These are phyloP conservation scores for Kwoniella newhampshirensis DNA, from an alignment of 768 basidiomycete species.

Conservation along the genomic window DNA sequence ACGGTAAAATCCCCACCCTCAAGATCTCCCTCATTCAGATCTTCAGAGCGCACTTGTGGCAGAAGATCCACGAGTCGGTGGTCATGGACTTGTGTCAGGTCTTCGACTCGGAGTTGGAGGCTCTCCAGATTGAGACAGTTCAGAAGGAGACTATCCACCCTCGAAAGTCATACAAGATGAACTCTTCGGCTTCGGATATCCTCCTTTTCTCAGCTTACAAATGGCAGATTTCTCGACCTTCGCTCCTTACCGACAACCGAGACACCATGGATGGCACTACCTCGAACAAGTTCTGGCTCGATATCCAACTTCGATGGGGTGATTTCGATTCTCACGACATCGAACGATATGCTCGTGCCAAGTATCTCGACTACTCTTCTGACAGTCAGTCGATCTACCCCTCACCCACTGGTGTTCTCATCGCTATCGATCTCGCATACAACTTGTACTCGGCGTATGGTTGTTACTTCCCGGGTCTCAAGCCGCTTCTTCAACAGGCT, in stretches of 20 bases:
- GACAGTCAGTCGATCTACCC: slow-evolving; percentile 99
- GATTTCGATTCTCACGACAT: slow-evolving; percentile 99
- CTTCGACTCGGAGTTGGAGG: slow-evolving; percentile 97
- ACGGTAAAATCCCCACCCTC: slow-evolving; percentile 74
- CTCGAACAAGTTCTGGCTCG: slow-evolving; percentile 97
- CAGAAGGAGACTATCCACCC: slow-evolving; percentile 99
- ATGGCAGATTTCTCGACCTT: slow-evolving; percentile 98
- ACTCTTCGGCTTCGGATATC: slow-evolving; percentile 98
- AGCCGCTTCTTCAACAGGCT: slow-evolving; percentile 94
- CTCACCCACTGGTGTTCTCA: slow-evolving; percentile 97
- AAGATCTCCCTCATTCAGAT: slow-evolving; percentile 99
- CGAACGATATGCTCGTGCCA: slow-evolving; percentile 96
- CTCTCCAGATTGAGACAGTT: slow-evolving; percentile 96
- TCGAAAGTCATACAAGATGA: slow-evolving; percentile 99
- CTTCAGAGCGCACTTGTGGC: slow-evolving; percentile 99
- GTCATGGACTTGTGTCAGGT: slow-evolving; percentile 71
- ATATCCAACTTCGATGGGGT: slow-evolving; percentile 63
- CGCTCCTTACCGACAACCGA: slow-evolving; percentile 90
- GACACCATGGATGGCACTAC: slow-evolving; percentile 97
- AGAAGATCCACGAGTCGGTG: slow-evolving; percentile 70
- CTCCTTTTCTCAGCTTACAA: slow-evolving; percentile 83
- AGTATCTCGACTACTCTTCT: slow-evolving; percentile 87
- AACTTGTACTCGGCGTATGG: slow-evolving; percentile 98
- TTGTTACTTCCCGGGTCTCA: slow-evolving; percentile 99
- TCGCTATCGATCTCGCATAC: slow-evolving; percentile 97